Base-by-base conservation (phyloP, 176 grass and related monocot species). In the Rhipidocladum racemiflorum region DNA sequence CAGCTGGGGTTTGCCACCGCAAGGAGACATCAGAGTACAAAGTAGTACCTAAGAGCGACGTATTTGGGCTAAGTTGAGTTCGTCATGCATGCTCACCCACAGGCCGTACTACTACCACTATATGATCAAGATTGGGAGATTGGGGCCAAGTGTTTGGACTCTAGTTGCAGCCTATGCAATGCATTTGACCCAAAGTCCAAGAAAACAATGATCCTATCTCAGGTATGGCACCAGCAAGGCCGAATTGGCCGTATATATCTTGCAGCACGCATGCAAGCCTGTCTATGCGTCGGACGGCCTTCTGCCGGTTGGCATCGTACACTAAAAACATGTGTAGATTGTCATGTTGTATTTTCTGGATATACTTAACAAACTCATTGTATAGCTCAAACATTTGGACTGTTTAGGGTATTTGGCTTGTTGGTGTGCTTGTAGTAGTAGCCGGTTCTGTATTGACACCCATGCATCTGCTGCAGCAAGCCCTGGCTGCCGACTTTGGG, bases 141-240 rank as follows among this genome's bases (percentile, higher is more conserved):
- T 46, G 56, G 77, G 28, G n/a, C 65, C 88, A 66, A 65, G 28
- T 34, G 48, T 43, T 50, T 46, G 78, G 78, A 82, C 68, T 48
- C 28, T 82, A 72, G 71, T 65, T 51, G 62, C 69, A 86, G 38
- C 65, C 65, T 50, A 72, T 86, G 38, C 72, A 86, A 30, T 72
- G 83, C 72, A 89, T 78, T 65, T 28, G 27, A 40, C 65, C 72
- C 71, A 27, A 55, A 76, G 16, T 81, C 56, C 65, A 77, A 57
- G 24, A 30, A 71, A 81, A 21, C 48, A 30, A 29, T 36, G 64
- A 89, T 82, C 65, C 65, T 71, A 24, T 72, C 84, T 48, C 65
- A 82, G 72, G 78, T 72, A 82, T 85, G 61, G 88, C 70, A 65
- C 87, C 76, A 80, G 76, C 69, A 60, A 53, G 40, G 75, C 51